These are phyloP conservation scores for Cercospora sp. DNA, from an alignment of 2,329 filamentous ascomycete species.

Conservation along the genomic window DNA sequence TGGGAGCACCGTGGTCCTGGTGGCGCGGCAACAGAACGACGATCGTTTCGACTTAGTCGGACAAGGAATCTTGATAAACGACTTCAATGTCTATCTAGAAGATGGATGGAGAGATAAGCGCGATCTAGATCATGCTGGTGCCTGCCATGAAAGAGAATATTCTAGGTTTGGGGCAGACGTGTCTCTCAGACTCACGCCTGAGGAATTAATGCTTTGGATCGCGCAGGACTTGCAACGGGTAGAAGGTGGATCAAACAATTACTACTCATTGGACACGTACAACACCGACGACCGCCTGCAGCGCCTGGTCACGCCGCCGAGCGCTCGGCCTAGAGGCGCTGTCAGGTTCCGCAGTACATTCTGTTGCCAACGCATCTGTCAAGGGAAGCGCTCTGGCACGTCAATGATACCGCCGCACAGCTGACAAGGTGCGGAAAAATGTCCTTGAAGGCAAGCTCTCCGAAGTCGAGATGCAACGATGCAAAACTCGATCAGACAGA, in stretches of 20 bases:
- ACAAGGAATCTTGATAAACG: neutral
- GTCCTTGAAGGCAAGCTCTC: neutral
- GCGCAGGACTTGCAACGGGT: neutral
- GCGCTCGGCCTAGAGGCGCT: neutral
- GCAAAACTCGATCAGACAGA: no score
- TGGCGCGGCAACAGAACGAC: neutral
- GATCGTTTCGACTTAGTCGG: neutral
- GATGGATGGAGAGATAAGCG: rapidly evolving
- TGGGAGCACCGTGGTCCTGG: neutral
- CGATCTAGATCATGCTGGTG: neutral
- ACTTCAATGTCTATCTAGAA: no score
- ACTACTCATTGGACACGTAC: neutral
- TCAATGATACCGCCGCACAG: neutral
- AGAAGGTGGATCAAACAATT: neutral
- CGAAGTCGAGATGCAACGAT: neutral
- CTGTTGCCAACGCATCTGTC: neutral
- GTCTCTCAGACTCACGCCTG: neutral
- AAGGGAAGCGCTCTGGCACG: neutral
- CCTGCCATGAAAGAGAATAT: neutral
- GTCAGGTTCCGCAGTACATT: neutral
- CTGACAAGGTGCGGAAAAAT: neutral
- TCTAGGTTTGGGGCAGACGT: neutral
- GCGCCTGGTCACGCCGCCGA: neutral
- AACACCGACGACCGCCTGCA: neutral
- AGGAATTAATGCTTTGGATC: neutral